A percentile compares a stretch with the other conserved stretches of the same genome.
These are phyloP conservation scores for Aaosphaeria pasadenensis DNA, from an alignment of 2,329 filamentous ascomycete species.

Conservation along the genomic window DNA sequence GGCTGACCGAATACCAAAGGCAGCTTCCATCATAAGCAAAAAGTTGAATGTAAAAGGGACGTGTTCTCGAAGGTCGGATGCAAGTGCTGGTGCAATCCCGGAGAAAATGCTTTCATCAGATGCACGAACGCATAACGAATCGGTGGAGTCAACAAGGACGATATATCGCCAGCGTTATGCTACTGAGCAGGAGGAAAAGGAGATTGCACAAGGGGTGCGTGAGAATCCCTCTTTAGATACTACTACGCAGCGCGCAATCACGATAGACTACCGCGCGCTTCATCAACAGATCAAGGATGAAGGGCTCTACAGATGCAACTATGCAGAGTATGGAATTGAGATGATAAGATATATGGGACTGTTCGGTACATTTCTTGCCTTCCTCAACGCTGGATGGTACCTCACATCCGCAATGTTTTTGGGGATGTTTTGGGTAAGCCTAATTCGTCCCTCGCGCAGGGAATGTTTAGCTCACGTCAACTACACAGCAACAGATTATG, in stretches of 20 bases:
- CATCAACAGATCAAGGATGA: conserved; percentile 54
- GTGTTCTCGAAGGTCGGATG: no score
- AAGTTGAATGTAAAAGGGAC: no score
- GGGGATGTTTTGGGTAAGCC: conserved; percentile 57
- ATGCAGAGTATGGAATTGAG: conserved; percentile 59
- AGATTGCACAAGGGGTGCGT: conserved; percentile 34
- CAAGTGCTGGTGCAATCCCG: no score
- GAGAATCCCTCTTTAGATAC: conserved; percentile 53
- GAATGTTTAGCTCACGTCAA: no score
- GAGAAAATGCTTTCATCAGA: no score
- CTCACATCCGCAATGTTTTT: conserved; percentile 56
- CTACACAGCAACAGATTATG: conserved; percentile 58
- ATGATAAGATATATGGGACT: conserved; percentile 52
- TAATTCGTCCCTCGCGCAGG: conserved; percentile 29
- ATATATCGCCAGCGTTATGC: conserved; percentile 22
- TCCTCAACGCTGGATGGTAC: conserved; percentile 54
- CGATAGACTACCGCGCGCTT: conserved; percentile 54
- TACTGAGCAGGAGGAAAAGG: conserved; percentile 32
- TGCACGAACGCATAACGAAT: no score
- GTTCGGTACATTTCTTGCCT: conserved; percentile 48
- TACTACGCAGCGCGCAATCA: conserved; percentile 54
- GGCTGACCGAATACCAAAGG: no score
- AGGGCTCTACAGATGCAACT: conserved; percentile 59
- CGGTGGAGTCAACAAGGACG: no score
- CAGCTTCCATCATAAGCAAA: no score